Evolutionary conservation across 176 grass and related monocot genomes (phyloP).

Genomic region (Hordeum marinum): DNA sequence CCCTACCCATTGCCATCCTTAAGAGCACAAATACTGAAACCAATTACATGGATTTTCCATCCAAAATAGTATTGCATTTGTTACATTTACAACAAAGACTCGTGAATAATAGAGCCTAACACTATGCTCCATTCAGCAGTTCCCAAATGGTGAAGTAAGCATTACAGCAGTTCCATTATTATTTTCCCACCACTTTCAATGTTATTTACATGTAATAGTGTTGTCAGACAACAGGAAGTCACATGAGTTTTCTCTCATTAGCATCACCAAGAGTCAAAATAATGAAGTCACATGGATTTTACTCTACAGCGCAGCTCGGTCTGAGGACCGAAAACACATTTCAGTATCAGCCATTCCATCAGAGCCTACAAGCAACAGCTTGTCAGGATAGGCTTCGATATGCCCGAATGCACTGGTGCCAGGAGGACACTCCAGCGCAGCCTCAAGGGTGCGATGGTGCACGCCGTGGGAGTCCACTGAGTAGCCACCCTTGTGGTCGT

Average conservation of each 20-base stretch:
- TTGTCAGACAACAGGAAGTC: neutral
- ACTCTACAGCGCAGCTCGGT: neutral
- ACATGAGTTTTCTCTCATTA: neutral
- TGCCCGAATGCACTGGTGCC: slow-evolving; percentile 62
- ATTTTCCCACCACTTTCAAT: neutral
- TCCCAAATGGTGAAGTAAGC: neutral
- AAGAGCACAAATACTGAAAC: neutral
- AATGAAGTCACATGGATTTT: neutral
- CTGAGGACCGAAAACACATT: slow-evolving; percentile 39
- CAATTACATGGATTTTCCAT: neutral
- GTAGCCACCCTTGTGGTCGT: slow-evolving; percentile 78
- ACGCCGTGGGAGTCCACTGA: slow-evolving; percentile 62
- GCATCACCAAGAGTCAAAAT: neutral
- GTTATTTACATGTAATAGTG: neutral
- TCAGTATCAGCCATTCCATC: slow-evolving; percentile 72
- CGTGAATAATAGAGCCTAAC: neutral
- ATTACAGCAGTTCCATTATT: neutral
- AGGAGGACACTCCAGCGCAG: slow-evolving; percentile 84
- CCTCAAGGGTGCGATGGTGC: slow-evolving; percentile 74
- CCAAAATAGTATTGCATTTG: neutral
- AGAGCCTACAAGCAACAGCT: slow-evolving; percentile 62
- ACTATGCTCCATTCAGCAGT: neutral
- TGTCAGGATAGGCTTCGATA: slow-evolving; percentile 71
- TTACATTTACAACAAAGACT: neutral
- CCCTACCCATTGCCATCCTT: no score